phyloP scores from a whole-genome alignment of 2,329 filamentous ascomycete genomes.

The Gyromitra esculenta region DNA sequence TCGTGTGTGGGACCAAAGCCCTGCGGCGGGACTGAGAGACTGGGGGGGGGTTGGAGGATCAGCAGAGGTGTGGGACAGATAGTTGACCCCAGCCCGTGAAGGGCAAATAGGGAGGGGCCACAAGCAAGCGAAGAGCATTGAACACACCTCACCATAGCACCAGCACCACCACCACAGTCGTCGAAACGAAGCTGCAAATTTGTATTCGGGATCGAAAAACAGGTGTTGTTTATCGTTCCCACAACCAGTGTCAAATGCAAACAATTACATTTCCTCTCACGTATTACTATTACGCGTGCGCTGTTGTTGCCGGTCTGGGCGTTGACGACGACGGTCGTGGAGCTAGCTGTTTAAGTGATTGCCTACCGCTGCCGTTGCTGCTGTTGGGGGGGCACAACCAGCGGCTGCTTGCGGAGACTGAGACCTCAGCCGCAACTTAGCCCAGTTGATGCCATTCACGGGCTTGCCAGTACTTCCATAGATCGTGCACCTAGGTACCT shows the following conservation, averaged over 20 bases:
- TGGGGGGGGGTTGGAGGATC: neutral
- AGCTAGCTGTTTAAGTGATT: neutral
- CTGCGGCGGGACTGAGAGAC: neutral
- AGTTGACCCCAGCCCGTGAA: neutral
- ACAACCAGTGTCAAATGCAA: neutral
- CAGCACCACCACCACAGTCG: neutral
- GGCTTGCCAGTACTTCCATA: neutral
- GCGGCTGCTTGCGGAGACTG: neutral
- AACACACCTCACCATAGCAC: neutral
- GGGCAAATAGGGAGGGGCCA: slow-evolving; percentile 19
- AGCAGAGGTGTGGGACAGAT: neutral
- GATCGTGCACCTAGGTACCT: too few relatives aligned
- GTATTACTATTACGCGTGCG: neutral
- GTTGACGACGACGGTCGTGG: neutral
- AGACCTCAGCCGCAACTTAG: neutral
- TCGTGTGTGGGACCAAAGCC: neutral
- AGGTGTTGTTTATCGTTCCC: neutral
- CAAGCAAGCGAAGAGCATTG: slow-evolving; percentile 10
- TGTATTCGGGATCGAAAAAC: neutral
- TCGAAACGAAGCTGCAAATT: neutral
- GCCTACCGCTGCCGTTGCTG: neutral
- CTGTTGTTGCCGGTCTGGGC: slow-evolving; percentile 10
- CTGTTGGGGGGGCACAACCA: neutral
- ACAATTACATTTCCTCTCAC: neutral
- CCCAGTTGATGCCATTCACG: neutral